Base-by-base conservation (phyloP, 23 red algal genomes). In the Gracilaria vermiculophylla region DNA sequence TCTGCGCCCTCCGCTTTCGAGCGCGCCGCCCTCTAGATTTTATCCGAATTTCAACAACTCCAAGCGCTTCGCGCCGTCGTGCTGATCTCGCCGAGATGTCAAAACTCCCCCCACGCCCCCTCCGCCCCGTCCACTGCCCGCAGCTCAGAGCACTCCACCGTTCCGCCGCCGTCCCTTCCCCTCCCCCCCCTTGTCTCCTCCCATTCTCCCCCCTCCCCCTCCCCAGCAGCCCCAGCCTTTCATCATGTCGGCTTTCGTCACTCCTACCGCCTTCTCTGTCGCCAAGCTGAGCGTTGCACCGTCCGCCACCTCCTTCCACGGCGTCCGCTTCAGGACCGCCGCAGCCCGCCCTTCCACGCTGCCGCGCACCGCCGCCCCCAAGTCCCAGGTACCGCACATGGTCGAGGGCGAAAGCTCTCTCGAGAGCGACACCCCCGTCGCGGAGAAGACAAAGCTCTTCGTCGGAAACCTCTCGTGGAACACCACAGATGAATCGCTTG, bases 391-490 rank as follows among this genome's bases (percentile, higher is more conserved):
- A 28, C 67, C 67, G 2, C 32, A 48, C 20, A 73, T 73, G 67
- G 67, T 73, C 13, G 39, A 73, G 24, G 67, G 24, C 17, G 67
- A 73, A 47, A 48, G 42, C 20, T 47, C 67, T 36, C 2, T 48
- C 9, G 39, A 24, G 7, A 79, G 9, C 19, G 76, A 79, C 70
- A 53, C 85, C 41, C 58, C 36, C 2, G 56, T 58, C 5, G 7
- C 44, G n/a, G 87, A 91, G 83, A 81, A 93, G 33, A 92, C 89
- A 34, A 81, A 90, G 49, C 82, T 97, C 25, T 97, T 97, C 32
- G 85, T 97, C 12, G 94, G 94, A 62, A 93, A 93, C 72, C 76
- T 97, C 17, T 71, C 82, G 16, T 97, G 94, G 94, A 58, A 61
- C 48, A 88, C 89, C 14, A 90, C 88, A 9, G 94, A 97, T 51